phyloP scores from a whole-genome alignment of 768 basidiomycete genomes.

The Mycena chlorophos region DNA sequence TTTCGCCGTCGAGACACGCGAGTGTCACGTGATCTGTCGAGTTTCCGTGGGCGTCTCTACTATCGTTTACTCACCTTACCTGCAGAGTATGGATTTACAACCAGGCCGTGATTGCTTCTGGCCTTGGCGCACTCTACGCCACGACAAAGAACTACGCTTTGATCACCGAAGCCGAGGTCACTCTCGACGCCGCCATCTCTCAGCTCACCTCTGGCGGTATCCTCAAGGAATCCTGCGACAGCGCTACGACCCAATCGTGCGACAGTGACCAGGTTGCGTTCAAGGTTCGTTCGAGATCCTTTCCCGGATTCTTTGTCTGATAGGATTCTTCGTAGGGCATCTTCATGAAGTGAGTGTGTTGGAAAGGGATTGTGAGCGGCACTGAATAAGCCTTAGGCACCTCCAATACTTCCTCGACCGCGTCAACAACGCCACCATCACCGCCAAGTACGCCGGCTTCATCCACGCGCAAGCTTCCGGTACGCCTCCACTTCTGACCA shows the following conservation, averaged over 20 bases:
- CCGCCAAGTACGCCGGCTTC: constrained; percentile 43
- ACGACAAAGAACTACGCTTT: constrained; percentile 40
- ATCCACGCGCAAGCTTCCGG: constrained; percentile 43
- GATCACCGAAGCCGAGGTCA: constrained; percentile 51
- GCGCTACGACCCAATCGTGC: constrained; percentile 42
- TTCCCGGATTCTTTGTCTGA: not conserved
- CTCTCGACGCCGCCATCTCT: constrained; percentile 50
- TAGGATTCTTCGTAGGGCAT: constrained; percentile 35
- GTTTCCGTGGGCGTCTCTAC: constrained; percentile 65
- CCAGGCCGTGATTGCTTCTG: constrained; percentile 57
- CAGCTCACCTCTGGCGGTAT: constrained; percentile 41
- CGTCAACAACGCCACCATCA: constrained; percentile 43
- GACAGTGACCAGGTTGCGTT: constrained; percentile 45
- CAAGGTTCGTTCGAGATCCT: not conserved
- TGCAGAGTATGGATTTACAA: not conserved
- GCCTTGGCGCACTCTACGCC: constrained; percentile 46
- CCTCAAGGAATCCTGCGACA: constrained; percentile 55
- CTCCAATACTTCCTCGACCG: constrained; percentile 50
- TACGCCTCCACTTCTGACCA: constrained; percentile 31
- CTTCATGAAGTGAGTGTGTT: constrained; percentile 37
- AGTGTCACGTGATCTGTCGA: too few relatives aligned
- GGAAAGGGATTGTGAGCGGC: constrained; percentile 53
- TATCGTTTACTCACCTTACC: constrained; percentile 16
- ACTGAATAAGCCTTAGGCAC: constrained; percentile 25
- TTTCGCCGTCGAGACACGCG: too few relatives aligned